phyloP scores from a whole-genome alignment of 2,329 filamentous ascomycete species.

The Colletotrichum viniferum region DNA sequence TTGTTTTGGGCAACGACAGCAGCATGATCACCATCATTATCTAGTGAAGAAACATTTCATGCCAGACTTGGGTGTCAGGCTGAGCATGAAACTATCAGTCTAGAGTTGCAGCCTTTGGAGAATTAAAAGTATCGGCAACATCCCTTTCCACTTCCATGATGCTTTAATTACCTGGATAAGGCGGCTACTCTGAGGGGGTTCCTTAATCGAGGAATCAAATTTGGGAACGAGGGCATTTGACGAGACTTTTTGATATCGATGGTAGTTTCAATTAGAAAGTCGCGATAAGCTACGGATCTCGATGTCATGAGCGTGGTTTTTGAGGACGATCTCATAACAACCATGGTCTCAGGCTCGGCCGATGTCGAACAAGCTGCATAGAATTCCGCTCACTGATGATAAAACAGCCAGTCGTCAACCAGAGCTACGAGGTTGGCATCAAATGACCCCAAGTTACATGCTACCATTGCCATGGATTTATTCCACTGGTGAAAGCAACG shows the following conservation, averaged over 20 bases:
- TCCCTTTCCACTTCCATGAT: background rate
- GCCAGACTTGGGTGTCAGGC: background rate
- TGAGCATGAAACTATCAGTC: background rate
- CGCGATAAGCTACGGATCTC: background rate
- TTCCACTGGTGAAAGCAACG: background rate
- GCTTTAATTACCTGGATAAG: background rate
- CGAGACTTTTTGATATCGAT: accelerated
- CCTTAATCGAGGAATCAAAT: background rate
- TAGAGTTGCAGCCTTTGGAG: background rate
- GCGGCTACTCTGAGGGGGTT: background rate
- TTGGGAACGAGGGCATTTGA: background rate
- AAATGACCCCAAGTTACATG: background rate
- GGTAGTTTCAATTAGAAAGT: background rate
- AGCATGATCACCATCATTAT: background rate
- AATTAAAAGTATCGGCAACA: background rate
- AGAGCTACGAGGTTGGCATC: background rate
- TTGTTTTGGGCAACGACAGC: background rate
- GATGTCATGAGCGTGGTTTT: background rate
- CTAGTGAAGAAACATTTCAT: background rate
- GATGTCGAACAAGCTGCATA: background rate
- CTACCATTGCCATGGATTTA: background rate
- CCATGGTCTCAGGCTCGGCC: background rate
- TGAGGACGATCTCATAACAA: background rate
- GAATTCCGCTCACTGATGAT: background rate
- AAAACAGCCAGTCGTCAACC: background rate